Base-by-base conservation (phyloP, 345 rosid genomes). In the Nasturtium officinale region DNA sequence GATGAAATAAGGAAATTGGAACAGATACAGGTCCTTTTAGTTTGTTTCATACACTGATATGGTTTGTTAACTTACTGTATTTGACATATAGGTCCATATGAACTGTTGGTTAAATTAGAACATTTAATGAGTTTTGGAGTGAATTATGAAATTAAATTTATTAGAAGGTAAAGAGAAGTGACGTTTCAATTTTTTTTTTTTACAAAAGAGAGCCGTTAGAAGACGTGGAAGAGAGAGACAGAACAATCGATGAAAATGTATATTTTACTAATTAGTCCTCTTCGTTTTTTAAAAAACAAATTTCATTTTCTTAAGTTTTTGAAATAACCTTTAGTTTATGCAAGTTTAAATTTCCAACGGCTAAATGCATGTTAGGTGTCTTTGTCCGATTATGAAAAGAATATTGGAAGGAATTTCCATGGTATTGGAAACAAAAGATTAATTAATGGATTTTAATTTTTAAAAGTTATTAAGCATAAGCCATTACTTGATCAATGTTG, bases 171-270 rank as follows among this genome's bases (percentile, higher is more conserved):
- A 65, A 55, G 32, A 15, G 28, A 63, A n/a, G 23, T 16, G 47
- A 32, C 47, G 46, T 65, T 65, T 73, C 50, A 65, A 64, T 13
- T 7, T 12, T 43, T 43, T 0, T 35, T 54, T 42, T 61, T 61
- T 47, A 37, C 46, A 54, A 43, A 54, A 72, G 70, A 63, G 64
- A 73, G 77, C 72, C 77, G 66, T 73, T 74, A 47, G 30, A 33
- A 47, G 30, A 33, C 20, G 42, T 65, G 47, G 47, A 20, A 37
- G 37, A 25, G 21, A 26, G 10, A 73, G 23, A 64, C 7, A 48
- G 16, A 51, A 40, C 1, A 61, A 16, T 59, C 47, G 18, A 58
- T 32, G 48, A 40, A 28, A 30, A 16, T 21, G 18, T 0, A 37
- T 42, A 61, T 20, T 28, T 64, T 20, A 56, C 56, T 2, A 45